Percentiles rank a stretch among this genome's conserved stretches.
These are phyloP conservation scores for Ceratocystis lukuohia DNA, from an alignment of 2,329 filamentous ascomycete genomes.

Conservation along the genomic window DNA sequence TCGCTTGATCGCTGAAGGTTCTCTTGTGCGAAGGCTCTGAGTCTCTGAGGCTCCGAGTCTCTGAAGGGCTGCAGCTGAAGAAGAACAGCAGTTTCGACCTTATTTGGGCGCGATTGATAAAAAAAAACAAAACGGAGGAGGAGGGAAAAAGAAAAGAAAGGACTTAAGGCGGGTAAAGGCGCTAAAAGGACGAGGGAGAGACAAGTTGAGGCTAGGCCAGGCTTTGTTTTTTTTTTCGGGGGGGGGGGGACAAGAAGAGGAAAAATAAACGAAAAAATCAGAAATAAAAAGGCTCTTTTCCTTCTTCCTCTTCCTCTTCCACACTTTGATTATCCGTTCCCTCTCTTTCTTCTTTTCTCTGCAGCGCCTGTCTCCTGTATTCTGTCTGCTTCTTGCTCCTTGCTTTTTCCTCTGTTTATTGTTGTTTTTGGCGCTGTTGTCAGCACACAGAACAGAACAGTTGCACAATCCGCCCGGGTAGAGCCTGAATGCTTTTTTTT, in stretches of 20 bases:
- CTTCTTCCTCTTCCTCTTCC: background rate
- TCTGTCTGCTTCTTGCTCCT: background rate
- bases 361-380: no score
- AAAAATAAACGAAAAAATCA: background rate
- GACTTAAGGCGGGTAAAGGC: background rate
- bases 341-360: background rate
- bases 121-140: background rate
- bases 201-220: background rate
- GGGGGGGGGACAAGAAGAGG: background rate
- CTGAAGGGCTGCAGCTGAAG: slow-evolving; percentile 20
- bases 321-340: background rate
- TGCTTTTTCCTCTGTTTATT: background rate
- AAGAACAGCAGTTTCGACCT: slow-evolving; percentile 15
- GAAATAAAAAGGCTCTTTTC: background rate
- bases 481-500: background rate
- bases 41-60: slow-evolving; percentile 17
- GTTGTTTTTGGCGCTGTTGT: background rate
- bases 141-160: background rate
- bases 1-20: background rate
- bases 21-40: background rate
- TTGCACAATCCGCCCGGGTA: no score
- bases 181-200: background rate
- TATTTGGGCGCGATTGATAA: slow-evolving; percentile 21
- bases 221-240: no score
- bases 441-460: no score